Evolutionary conservation across 257 asterid species (phyloP), one percentile per base, ranked within the genome.

Genomic region (Coffea canephora): DNA sequence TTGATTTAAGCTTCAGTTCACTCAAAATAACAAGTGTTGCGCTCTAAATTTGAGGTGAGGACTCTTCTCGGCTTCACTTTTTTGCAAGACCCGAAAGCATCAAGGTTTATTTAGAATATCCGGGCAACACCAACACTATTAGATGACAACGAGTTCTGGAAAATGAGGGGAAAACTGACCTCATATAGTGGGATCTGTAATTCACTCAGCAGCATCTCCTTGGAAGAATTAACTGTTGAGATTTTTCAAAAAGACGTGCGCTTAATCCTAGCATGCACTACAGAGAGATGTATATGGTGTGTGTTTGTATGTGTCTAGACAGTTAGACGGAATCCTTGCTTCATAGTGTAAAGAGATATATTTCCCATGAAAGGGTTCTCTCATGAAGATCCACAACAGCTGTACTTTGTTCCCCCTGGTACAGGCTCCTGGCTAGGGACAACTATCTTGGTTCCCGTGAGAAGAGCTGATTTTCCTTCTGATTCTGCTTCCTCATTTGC

Each of bases 401-500:
- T 80, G 83, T 76, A 89, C 82, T 86, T 89, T 84, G 85, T 86
- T 68, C 78, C 86, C 49, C 81, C 84, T 71, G 91, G 82, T 71
- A 89, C 79, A 70, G 94, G 89, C 76, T 89, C 94, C 59, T 92
- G 91, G 75, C 87, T 91, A 71, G 97, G 91, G 71, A 92, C 89
- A 43, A 86, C 84, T 19, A 94, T 87, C 79, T 91, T 88, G 57
- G 89, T 91, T 77, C 97, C 98, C 85, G 82, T 88, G 57, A 94
- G 90, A 81, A 92, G 96, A 4, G 97, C 75, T 48, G 92, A 91
- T 9, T 83, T 88, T 64, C 98, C 97, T 79, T 89, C 89, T 1
- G 91, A 82, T 79, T 88, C 98, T 8, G 90, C 84, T 83, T 94
- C 90, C 70, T 83, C 97, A 13, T 92, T 92, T 57, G 98, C 95